Evolutionary conservation across 2,329 filamentous ascomycete genomes (phyloP).

Genomic region (Scorias spongiosa): DNA sequence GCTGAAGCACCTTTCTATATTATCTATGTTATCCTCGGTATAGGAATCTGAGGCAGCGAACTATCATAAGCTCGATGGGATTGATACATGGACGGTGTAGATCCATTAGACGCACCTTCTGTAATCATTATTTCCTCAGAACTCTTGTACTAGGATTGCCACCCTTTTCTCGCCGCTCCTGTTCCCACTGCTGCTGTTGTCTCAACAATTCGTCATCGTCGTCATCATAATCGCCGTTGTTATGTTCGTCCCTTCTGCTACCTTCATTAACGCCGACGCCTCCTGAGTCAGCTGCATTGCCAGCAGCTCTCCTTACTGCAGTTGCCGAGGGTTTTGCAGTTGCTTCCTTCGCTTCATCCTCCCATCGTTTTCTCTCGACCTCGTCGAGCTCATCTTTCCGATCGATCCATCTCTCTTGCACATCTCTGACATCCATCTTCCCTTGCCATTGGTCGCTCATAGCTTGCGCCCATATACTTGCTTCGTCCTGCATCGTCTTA

Average conservation of each 20-base stretch:
- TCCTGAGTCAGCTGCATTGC: conserved; percentile 7
- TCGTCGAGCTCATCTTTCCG: conserved; percentile 76
- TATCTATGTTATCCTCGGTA: no score
- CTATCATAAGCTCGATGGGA: no score
- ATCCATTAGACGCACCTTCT: no score
- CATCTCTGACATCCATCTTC: conserved; percentile 68
- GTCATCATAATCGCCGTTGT: conserved; percentile 7
- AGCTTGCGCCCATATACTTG: conserved; percentile 84
- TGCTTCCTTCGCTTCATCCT: conserved; percentile 48
- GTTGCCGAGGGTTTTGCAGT: conserved; percentile 14
- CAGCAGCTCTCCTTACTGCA: conserved; percentile 6
- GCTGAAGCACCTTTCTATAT: no score
- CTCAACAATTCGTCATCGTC: conserved; percentile 15
- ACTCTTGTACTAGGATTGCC: not conserved
- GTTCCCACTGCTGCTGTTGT: conserved; percentile 17
- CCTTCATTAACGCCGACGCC: conserved; percentile 7
- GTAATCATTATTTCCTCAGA: not conserved
- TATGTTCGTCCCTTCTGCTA: conserved; percentile 6
- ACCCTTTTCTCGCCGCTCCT: conserved; percentile 6
- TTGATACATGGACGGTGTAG: no score
- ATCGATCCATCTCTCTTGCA: conserved; percentile 94
- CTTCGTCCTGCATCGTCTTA: conserved; percentile 16
- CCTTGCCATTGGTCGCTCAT: conserved; percentile 55
- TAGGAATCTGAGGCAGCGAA: no score
- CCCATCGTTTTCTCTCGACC: conserved; percentile 57